Conservation (phyloP, 2,329 filamentous ascomycete genomes). For the Orbilia javanica region DNA sequence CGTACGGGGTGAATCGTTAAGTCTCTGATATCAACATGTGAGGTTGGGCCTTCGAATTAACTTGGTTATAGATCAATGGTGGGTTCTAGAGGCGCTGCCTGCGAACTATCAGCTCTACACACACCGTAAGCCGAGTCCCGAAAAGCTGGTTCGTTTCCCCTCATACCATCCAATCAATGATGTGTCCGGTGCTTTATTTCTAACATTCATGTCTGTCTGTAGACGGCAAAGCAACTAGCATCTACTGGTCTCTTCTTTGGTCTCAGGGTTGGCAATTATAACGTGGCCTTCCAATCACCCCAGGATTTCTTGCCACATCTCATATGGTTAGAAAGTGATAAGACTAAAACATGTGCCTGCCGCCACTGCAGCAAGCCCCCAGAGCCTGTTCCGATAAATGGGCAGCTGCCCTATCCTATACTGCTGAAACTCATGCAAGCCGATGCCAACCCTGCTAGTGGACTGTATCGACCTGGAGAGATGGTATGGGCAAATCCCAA, state of each 20-base stretch:
- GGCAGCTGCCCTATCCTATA: slow-evolving; percentile 33
- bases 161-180: not conserved
- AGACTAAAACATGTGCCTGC: slow-evolving; percentile 42
- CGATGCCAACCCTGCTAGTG: slow-evolving; percentile 41
- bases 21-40: not conserved
- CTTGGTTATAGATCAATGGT: slow-evolving; percentile 28
- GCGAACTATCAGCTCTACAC: slow-evolving; percentile 50
- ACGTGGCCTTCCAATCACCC: slow-evolving; percentile 44
- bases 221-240: slow-evolving; percentile 51
- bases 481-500: slow-evolving; percentile 57
- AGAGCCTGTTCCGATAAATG: slow-evolving; percentile 1
- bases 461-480: slow-evolving; percentile 51
- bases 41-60: not conserved
- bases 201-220: not conserved
- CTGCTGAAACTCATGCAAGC: slow-evolving; percentile 46
- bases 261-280: slow-evolving; percentile 34
- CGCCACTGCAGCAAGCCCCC: slow-evolving; percentile 39
- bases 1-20: slow-evolving; percentile 9
- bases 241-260: slow-evolving; percentile 50
- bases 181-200: not conserved
- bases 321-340: slow-evolving; percentile 44
- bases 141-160: slow-evolving; percentile 28
- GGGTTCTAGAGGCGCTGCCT: slow-evolving; percentile 50
- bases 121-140: slow-evolving; percentile 25
- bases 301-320: slow-evolving; percentile 53